Percentiles rank a stretch among this genome's conserved stretches.
Conservation (phyloP, 192 early-diverging fungal species). For the Backusella parvicylindrica region DNA sequence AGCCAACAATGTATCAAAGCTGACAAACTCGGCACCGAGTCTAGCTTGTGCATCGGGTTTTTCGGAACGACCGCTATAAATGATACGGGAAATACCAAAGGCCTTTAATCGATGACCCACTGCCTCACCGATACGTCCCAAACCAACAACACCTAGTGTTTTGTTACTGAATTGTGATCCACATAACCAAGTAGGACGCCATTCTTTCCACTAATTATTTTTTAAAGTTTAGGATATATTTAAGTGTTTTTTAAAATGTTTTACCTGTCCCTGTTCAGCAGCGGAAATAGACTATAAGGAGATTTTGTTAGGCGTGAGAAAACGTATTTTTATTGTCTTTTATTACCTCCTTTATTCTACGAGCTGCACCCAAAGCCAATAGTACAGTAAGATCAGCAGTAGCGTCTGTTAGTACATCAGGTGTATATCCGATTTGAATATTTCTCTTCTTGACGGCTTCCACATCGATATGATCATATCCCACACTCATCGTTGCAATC, state of each 20-base stretch:
- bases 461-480: constrained; percentile 79
- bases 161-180: constrained; percentile 76
- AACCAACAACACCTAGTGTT: constrained; percentile 80
- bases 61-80: constrained; percentile 57
- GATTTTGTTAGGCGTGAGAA: background rate
- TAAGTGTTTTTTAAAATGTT: background rate
- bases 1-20: constrained; percentile 56
- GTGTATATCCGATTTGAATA: constrained; percentile 75
- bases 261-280: constrained; percentile 41
- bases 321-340: background rate
- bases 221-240: constrained; percentile 40
- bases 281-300: constrained; percentile 28
- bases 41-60: constrained; percentile 43
- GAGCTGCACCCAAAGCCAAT: constrained; percentile 69
- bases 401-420: constrained; percentile 86
- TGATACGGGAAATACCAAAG: constrained; percentile 63
- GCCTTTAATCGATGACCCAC: constrained; percentile 66
- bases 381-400: constrained; percentile 79
- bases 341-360: constrained; percentile 59
- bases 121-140: constrained; percentile 80
- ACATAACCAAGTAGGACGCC: constrained; percentile 62
- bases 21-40: constrained; percentile 46
- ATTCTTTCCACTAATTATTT: constrained; percentile 54
- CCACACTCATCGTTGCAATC: constrained; percentile 78
- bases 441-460: constrained; percentile 45